Base-by-base conservation (phyloP, 441 rosid species). In the Gossypium trilobum region DNA sequence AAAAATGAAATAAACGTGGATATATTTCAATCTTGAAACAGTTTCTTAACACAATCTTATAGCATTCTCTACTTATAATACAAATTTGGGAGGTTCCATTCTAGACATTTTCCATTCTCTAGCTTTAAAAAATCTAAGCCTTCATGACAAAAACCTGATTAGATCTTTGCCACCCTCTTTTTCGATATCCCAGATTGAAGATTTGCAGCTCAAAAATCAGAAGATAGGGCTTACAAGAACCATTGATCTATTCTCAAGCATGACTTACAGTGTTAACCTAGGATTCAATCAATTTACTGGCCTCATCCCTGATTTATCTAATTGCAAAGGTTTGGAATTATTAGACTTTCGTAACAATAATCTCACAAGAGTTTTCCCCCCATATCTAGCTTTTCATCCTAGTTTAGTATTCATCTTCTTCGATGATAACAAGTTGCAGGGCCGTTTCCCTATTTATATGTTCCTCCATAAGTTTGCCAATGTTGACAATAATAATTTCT, bases 261-360 rank as follows among this genome's bases (percentile, higher is more conserved):
- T 84, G 89, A 77, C 84, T 44, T 50, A 58, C 0, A 56, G 76
- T 61, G 73, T 84, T 11, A 72, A 80, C 83, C 64, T 88, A 29
- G 73, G 80, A 11, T 14, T 5, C 0, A 86, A 86, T 76, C 19
- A n/a, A 1, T 85, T 86, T 56, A 56, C 87, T 1, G 96, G 94
- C 65, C 83, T 85, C 0, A 84, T 89, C 29, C 92, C 92, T 0
- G 88, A 89, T 80, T 82, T 91, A 68, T 82, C 90, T 0, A 79
- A 82, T 9, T 78, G 86, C 66, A 72, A 10, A 0, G 74, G 22
- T 33, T 75, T 89, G 60, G 73, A 79, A 23, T 85, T 85, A 75
- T 79, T 91, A 22, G 85, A 84, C 71, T 83, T 89, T 11, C 71
- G 87, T 6, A 85, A 90, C 52, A 90, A 88, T 68, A 76, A 64